These are phyloP conservation scores for Fusarium cicatricum DNA, from an alignment of 2,329 filamentous ascomycete species.

Conservation along the genomic window DNA sequence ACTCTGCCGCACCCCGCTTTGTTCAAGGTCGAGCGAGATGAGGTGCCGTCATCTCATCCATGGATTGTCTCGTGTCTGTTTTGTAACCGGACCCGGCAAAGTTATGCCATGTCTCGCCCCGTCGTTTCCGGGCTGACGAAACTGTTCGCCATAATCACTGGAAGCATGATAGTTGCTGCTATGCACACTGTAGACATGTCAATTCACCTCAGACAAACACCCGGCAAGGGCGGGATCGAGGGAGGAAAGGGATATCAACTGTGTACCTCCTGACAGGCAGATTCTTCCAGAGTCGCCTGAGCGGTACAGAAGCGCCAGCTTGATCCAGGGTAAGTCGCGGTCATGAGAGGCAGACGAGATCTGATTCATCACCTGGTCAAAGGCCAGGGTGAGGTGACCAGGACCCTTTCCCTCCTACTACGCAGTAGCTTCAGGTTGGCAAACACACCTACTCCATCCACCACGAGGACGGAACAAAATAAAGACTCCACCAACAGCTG, in stretches of 20 bases:
- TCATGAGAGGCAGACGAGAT: conserved; percentile 27
- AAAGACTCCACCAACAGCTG: conserved; percentile 21
- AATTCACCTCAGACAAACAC: conserved; percentile 13
- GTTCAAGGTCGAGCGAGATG: conserved; percentile 1
- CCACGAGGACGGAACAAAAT: conserved; percentile 23
- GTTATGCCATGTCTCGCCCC: conserved; percentile 21
- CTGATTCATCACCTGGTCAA: conserved; percentile 22
- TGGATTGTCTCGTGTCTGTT: conserved; percentile 4
- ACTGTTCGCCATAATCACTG: conserved; percentile 16
- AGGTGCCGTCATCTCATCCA: conserved; percentile 7
- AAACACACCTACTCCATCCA: not conserved
- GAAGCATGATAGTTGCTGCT: conserved; percentile 25
- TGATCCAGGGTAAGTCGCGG: conserved; percentile 30
- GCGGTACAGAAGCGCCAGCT: conserved; percentile 1
- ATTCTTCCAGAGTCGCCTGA: conserved; percentile 15
- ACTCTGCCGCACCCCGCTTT: conserved; percentile 1
- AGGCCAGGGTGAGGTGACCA: conserved; percentile 21
- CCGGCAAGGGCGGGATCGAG: conserved; percentile 5
- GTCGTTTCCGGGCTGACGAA: conserved; percentile 4
- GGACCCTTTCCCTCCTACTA: not conserved
- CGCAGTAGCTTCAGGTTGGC: not conserved
- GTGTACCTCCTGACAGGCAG: conserved; percentile 17
- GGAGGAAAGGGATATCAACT: conserved; percentile 6
- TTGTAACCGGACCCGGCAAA: not conserved
- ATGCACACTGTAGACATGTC: conserved; percentile 6